Conservation (phyloP, 1,284 basidiomycete genomes). For the Cryptococcus neoformans region DNA sequence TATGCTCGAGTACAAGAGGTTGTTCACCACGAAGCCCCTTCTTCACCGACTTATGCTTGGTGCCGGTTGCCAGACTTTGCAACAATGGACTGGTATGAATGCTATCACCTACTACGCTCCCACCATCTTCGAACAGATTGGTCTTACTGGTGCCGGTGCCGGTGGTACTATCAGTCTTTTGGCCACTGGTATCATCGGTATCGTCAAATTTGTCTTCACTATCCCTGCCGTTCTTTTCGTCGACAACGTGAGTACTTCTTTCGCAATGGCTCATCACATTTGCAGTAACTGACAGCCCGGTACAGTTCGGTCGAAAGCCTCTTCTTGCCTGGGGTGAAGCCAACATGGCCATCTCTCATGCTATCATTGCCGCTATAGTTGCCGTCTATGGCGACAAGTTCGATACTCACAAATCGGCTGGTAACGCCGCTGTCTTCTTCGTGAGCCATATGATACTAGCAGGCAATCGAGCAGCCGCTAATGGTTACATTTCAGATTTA, state of each 20-base stretch:
- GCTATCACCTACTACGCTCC: slow-evolving; percentile 46
- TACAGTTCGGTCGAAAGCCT: slow-evolving; percentile 39
- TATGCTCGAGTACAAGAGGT: slow-evolving; percentile 43
- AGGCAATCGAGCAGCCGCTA: no score
- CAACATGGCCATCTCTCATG: slow-evolving; percentile 46
- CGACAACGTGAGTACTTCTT: slow-evolving; percentile 28
- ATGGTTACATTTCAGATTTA: no score
- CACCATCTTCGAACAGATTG: slow-evolving; percentile 34
- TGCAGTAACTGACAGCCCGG: background rate
- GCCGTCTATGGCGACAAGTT: slow-evolving; percentile 32
- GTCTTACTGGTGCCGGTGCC: no score
- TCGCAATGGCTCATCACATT: no score
- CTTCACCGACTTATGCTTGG: slow-evolving; percentile 43
- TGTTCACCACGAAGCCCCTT: slow-evolving; percentile 41
- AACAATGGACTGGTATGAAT: slow-evolving; percentile 46
- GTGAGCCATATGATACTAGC: no score
- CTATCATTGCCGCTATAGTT: slow-evolving; percentile 41
- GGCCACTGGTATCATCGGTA: slow-evolving; percentile 77
- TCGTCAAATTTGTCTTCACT: slow-evolving; percentile 54
- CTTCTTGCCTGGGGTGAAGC: slow-evolving; percentile 41
- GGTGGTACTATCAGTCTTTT: slow-evolving; percentile 47
- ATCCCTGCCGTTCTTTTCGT: slow-evolving; percentile 47
- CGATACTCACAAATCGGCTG: slow-evolving; percentile 29
- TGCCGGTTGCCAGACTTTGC: slow-evolving; percentile 43
- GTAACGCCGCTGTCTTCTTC: slow-evolving; percentile 36